phyloP scores from a whole-genome alignment of 2,329 filamentous ascomycete species.

The Fusarium compactum region DNA sequence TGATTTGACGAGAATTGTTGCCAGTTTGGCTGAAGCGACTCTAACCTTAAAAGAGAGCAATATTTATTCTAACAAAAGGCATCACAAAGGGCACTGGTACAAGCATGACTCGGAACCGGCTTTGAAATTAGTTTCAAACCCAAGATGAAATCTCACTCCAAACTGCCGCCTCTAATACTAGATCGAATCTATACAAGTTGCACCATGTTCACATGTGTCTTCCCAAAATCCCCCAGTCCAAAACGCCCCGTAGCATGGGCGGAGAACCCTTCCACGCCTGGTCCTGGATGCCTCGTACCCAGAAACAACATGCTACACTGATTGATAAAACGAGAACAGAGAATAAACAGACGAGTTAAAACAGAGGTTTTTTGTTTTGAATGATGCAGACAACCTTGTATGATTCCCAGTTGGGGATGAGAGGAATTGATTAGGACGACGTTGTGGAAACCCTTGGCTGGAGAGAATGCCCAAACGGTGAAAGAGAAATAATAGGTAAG shows the following conservation, averaged over 20 bases:
- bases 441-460: conserved; percentile 41
- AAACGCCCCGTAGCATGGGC: conserved; percentile 49
- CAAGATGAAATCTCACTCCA: conserved; percentile 45
- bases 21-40: not conserved
- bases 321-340: conserved; percentile 40
- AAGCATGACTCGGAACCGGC: not conserved
- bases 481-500: conserved; percentile 42
- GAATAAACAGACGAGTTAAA: conserved; percentile 28
- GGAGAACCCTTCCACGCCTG: conserved; percentile 44
- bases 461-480: conserved; percentile 46
- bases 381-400: conserved; percentile 35
- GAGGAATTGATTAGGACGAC: conserved; percentile 42
- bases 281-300: conserved; percentile 48
- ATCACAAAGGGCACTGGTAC: not conserved
- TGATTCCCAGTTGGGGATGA: conserved; percentile 34
- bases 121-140: conserved; percentile 37
- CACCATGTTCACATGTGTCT: conserved; percentile 49
- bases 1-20: not conserved
- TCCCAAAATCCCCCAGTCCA: conserved; percentile 46
- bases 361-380: conserved; percentile 32
- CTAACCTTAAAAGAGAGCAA: not conserved
- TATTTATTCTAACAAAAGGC: not conserved
- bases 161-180: conserved; percentile 49
- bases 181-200: conserved; percentile 49
- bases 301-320: conserved; percentile 48